Percentiles rank a stretch among this genome's conserved stretches.
Conservation (phyloP, 2,329 filamentous ascomycete genomes). For the Waltergamsia citrina region DNA sequence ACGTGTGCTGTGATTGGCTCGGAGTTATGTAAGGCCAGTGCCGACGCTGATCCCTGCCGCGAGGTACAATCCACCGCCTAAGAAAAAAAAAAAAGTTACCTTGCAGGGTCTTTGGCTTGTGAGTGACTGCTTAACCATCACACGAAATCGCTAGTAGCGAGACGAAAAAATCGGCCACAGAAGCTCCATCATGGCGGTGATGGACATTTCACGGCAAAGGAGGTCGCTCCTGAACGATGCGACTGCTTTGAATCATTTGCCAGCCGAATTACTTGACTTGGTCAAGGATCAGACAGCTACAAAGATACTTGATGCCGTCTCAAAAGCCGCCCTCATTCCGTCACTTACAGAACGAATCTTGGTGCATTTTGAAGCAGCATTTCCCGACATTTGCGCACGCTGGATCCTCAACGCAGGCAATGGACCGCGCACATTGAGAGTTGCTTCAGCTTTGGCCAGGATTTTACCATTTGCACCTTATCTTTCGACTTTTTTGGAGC, state of each 20-base stretch:
- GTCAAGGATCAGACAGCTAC: constrained; percentile 54
- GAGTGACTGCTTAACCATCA: background rate
- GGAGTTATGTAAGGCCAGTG: constrained; percentile 13
- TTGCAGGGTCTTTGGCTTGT: background rate
- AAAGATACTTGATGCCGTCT: constrained; percentile 62
- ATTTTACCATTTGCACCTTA: constrained; percentile 76
- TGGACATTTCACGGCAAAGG: constrained; percentile 45
- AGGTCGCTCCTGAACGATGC: constrained; percentile 46
- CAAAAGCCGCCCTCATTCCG: constrained; percentile 59
- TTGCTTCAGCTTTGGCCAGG: constrained; percentile 67
- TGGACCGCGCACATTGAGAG: constrained; percentile 24
- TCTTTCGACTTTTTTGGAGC: constrained; percentile 62
- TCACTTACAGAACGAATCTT: constrained; percentile 66
- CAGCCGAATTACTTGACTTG: constrained; percentile 58
- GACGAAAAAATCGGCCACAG: constrained; percentile 6
- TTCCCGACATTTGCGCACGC: constrained; percentile 74
- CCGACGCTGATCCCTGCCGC: constrained; percentile 5
- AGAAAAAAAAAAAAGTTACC: constrained; percentile 13
- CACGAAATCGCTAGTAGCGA: constrained; percentile 3
- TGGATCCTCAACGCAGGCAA: constrained; percentile 51
- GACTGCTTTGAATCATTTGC: constrained; percentile 49
- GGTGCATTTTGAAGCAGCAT: constrained; percentile 61
- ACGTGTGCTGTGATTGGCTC: constrained; percentile 20
- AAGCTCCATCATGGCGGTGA: constrained; percentile 39
- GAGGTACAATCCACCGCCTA: no score